Percentiles rank a stretch among this genome's conserved stretches.
Conservation (phyloP, 371 early-diverging fungal species). For the Apophysomyces ossiformis region DNA sequence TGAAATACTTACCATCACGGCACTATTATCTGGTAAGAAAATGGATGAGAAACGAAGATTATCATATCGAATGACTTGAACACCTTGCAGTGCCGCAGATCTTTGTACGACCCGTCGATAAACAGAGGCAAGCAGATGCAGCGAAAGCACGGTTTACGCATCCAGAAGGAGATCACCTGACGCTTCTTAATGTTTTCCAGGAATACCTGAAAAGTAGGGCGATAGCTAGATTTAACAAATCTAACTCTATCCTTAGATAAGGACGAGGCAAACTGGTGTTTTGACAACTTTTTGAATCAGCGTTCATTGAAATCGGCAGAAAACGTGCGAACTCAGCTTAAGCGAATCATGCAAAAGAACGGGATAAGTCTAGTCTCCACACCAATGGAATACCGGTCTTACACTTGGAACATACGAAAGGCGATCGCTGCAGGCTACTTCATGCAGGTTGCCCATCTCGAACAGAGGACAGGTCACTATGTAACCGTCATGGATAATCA, state of each 20-base stretch:
- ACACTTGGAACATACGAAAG: neutral
- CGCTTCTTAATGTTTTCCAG: conserved; percentile 71
- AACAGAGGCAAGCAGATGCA: conserved; percentile 73
- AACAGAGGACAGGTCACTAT: conserved; percentile 70
- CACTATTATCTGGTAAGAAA: conserved; percentile 74
- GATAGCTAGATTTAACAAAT: conserved; percentile 46
- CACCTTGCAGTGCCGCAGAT: conserved; percentile 32
- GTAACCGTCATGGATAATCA: conserved; percentile 97
- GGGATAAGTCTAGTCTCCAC: conserved; percentile 74
- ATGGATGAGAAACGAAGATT: too few relatives aligned
- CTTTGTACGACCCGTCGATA: conserved; percentile 81
- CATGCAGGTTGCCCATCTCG: conserved; percentile 12
- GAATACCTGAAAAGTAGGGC: conserved; percentile 67
- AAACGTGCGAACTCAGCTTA: conserved; percentile 86
- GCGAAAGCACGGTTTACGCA: conserved; percentile 65
- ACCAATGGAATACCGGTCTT: neutral
- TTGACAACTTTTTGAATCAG: conserved; percentile 84
- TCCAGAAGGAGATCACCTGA: conserved; percentile 80
- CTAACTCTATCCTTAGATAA: neutral
- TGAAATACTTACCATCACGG: conserved; percentile 93
- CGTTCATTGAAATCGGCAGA: conserved; percentile 74
- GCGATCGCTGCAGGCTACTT: conserved; percentile 9
- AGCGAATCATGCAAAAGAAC: conserved; percentile 87
- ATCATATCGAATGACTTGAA: too few relatives aligned
- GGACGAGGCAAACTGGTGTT: conserved; percentile 68